These are phyloP conservation scores for Sanghuangporus baumii DNA, from an alignment of 1,284 basidiomycete genomes.

Conservation along the genomic window DNA sequence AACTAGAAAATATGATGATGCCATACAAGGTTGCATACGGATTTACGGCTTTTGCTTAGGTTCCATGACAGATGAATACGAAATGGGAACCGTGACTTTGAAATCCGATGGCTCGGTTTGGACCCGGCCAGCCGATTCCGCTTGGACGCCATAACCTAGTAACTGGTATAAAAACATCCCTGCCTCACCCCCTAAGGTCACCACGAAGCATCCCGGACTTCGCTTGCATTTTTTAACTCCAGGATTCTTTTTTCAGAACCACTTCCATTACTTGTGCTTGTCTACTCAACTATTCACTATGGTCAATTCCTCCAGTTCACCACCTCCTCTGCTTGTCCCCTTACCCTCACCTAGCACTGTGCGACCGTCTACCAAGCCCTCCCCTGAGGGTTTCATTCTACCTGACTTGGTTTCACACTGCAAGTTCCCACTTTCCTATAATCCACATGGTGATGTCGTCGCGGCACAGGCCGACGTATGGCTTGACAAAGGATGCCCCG, in stretches of 20 bases:
- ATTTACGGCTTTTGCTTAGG: background rate
- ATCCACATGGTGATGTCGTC: slow-evolving; percentile 47
- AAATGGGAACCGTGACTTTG: slow-evolving; percentile 4
- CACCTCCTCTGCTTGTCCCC: background rate
- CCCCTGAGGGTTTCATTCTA: slow-evolving; percentile 38
- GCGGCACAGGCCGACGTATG: slow-evolving; percentile 53
- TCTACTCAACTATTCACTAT: slow-evolving; percentile 4
- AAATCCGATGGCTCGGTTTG: slow-evolving; percentile 4
- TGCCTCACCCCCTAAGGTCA: background rate
- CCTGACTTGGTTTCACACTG: slow-evolving; percentile 63
- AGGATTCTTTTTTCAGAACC: background rate
- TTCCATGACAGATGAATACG: slow-evolving; percentile 4
- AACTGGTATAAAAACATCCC: slow-evolving; percentile 3
- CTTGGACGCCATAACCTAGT: background rate
- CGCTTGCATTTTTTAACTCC: background rate
- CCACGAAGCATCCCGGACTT: background rate
- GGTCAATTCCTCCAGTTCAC: slow-evolving; percentile 13
- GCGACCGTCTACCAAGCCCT: background rate
- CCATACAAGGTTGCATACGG: slow-evolving; percentile 3
- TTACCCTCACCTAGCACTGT: background rate
- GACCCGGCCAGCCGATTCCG: background rate
- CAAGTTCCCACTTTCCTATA: slow-evolving; percentile 46
- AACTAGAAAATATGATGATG: background rate
- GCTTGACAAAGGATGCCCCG: slow-evolving; percentile 40
- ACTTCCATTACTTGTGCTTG: background rate